Evolutionary conservation across 768 basidiomycete species (phyloP), one percentile per base, ranked within the genome.

Genomic region (Steccherinum ochraceum): DNA sequence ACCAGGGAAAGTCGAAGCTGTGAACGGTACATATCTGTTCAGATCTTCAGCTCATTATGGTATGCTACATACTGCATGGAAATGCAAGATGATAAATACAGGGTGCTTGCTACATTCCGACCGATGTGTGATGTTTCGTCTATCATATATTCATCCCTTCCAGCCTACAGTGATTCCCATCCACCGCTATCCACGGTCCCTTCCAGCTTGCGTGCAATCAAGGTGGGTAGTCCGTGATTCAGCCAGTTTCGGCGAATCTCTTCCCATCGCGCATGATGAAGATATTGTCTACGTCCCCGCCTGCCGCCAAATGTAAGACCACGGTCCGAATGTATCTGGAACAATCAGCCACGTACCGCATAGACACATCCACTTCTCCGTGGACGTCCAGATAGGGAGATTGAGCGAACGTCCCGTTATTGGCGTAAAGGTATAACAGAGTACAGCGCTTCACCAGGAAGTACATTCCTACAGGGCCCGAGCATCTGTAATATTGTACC

Each of bases 331-430:
- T 12, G 25, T 18, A 41, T 23, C 24, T 5, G 42, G 5, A n/a
- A 24, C 45, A 48, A 24, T 41, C n/a, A 49, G 40, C 43, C 7
- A 20, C 76, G 51, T 58, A 92, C 93, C 91, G 83, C 86, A 95
- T 91, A 2, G 86, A 87, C 12, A 89, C 73, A 64, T 98, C 95
- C 2, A 92, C 79, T 61, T 98, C 96, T 1, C 95, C 96, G 54
- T 98, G 96, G 1, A 80, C 80, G 59, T 99, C 96, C 39, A 98
- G 77, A 61, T 96, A 98, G 0, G 95, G 93, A 24, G 94, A 88
- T 12, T 82, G 79, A 1, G 79, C 76, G 67, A 94, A 97, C 2
- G 89, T 82, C n/a, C 95, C 96, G 46, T 85, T 91, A 54, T 82
- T 84, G 24, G 86, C 85, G 61, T 92, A 93, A 16, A 97, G 75